Base-by-base conservation (phyloP, 2,329 filamentous ascomycete species). In the Botrytis fragariae region DNA sequence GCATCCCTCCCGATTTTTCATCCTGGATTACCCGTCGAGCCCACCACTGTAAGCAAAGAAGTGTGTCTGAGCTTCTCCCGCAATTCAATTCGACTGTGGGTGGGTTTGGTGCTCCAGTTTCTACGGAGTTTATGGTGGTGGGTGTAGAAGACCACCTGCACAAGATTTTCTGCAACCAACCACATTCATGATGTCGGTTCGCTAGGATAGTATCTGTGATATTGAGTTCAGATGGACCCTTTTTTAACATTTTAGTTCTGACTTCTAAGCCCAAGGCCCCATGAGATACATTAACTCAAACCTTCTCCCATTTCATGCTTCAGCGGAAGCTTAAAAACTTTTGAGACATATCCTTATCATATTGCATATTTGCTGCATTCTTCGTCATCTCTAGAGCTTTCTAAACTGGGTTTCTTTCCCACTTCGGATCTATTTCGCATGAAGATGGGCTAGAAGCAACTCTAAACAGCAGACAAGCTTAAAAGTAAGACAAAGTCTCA, bases 141-240 rank as follows among this genome's bases (percentile, higher is more conserved):
- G 45, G 64, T 42, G 35, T n/a, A 14, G 35, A 42, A 29, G 48
- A 18, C 35, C 48, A 68, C 48, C 65, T 42, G 68, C 65, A 68
- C 67, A 61, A 71, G 72, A 71, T 73, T 61, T 70, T 71, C 60
- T 71, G 72, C 72, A 73, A 25, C 61, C 63, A 48, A 32, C 44
- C 64, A 69, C 71, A 62, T 48, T 42, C 10, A 68, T 57, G 48
- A 68, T 12, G 16, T n/a, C 25, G 35, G 48, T 42, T 57, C 65
- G 65, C 48, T 42, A n/a, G 25, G 25, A 57, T 42, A 32, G 29
- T 3, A 57, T 9, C 6, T 42, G 37, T 5, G 32, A 32, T 69
- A 5, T 25, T 32, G n/a, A 51, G n/a, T 18, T 61, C 37, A 9
- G 39, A 45, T 62, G 68, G 68, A 45, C 54, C 67, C 68, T 70